Conservation (phyloP, 2,329 filamentous ascomycete genomes). For the Thelonectria rubi region DNA sequence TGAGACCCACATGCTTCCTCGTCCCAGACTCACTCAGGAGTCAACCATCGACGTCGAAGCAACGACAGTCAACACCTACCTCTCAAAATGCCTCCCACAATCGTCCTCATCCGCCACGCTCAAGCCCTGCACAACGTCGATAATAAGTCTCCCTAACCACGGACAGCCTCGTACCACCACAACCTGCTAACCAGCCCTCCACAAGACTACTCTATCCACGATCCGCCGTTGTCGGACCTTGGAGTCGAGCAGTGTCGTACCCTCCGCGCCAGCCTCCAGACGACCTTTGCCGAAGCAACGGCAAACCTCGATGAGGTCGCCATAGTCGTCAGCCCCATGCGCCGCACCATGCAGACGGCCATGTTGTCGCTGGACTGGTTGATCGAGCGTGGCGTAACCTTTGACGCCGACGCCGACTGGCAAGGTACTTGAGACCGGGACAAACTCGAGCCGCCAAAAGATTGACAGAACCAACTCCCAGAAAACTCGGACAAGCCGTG, state of each 20-base stretch:
- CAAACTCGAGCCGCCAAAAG: not conserved
- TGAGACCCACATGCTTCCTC: no score
- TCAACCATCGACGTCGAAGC: no score
- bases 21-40: no score
- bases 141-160: conserved; percentile 52
- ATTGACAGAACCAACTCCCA: conserved; percentile 34
- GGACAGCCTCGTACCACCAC: conserved; percentile 12
- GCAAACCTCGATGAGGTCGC: conserved; percentile 50
- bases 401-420: conserved; percentile 69
- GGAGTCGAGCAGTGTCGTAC: conserved; percentile 59
- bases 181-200: not conserved
- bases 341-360: conserved; percentile 71
- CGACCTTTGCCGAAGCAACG: conserved; percentile 48
- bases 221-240: conserved; percentile 60
- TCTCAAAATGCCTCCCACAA: conserved; percentile 58
- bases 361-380: conserved; percentile 67
- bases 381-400: conserved; percentile 60
- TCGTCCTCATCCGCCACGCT: conserved; percentile 91
- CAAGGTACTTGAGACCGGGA: conserved; percentile 57
- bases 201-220: conserved; percentile 60
- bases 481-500: conserved; percentile 67
- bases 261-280: conserved; percentile 54
- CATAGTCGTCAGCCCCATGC: conserved; percentile 72
- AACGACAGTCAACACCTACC: no score
- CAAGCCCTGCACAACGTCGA: conserved; percentile 69